Base-by-base conservation (phyloP, 148 eudicot species). In the Rhododendron ovatum region DNA sequence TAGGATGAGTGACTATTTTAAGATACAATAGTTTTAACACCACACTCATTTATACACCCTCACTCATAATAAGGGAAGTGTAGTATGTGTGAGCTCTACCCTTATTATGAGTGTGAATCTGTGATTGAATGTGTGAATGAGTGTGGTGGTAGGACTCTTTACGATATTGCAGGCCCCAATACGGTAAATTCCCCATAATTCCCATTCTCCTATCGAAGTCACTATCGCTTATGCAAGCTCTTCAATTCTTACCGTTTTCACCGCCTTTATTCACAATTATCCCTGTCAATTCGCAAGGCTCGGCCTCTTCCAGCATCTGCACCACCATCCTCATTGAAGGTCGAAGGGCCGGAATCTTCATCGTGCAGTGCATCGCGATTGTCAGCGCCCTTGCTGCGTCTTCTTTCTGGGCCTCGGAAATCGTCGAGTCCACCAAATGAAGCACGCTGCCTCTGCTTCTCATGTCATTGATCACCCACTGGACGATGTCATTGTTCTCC, bases 311-410 rank as follows among this genome's bases (percentile, higher is more conserved):
- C 83, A 90, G 41, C 92, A 90, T 90, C 33, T 88, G 90, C 57
- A 90, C 90, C 12, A 90, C 89, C 90, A 77, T 87, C 67, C 90
- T 90, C 92, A 90, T 90, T 12, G 90, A 87, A 2, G 92, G 92
- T 35, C 92, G 85, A 7, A 85, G 45, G 14, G 87, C 75, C 33
- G 90, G 90, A 37, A 37, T 61, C 80, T 75, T 88, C 78, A 78
- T 80, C 2, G 92, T 90, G 89, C 92, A 90, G 7, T 82, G 90
- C 65, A 87, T 15, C 1, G 90, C 90, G 15, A 88, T 90, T 50
- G 47, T 88, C 83, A 90, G 51, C 83, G 87, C 89, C 80, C 35
- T 74, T 2, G 51, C 80, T 0, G 92, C 92, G 15, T 87, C 89
- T 83, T 85, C 84, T 30, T 67, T 87, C 9, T 37, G 8, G 8